A percentile compares a stretch with the other conserved stretches of the same genome.
Conservation (phyloP, 768 basidiomycete genomes). For the Lactifluus volemus region DNA sequence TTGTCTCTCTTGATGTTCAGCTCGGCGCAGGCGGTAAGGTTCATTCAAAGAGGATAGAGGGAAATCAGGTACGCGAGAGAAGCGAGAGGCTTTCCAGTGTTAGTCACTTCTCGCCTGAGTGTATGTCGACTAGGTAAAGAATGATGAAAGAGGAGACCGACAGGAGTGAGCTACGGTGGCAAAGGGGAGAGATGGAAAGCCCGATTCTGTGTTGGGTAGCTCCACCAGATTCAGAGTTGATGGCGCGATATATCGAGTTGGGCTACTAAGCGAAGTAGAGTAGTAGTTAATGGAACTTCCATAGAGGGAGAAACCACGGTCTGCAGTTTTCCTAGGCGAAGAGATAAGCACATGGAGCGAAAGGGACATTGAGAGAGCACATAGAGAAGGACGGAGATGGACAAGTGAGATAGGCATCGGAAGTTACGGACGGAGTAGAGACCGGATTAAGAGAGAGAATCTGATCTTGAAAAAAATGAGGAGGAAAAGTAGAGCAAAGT, state of each 20-base stretch:
- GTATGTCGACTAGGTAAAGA: neutral
- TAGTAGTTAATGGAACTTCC: neutral
- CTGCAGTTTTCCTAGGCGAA: neutral
- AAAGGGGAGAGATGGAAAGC: neutral
- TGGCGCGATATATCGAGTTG: neutral
- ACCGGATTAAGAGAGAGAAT: neutral
- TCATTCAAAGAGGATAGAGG: neutral
- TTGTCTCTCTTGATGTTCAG: neutral
- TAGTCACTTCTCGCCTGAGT: neutral
- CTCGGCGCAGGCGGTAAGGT: neutral
- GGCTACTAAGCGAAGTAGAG: neutral
- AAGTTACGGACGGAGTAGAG: too few relatives aligned
- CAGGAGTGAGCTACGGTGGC: neutral
- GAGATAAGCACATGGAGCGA: neutral
- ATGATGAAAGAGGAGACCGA: too few relatives aligned
- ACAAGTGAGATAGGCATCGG: neutral
- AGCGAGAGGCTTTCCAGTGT: neutral
- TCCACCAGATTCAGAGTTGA: neutral
- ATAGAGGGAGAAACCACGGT: neutral
- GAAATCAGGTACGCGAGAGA: conserved; percentile 2
- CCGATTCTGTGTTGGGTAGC: neutral
- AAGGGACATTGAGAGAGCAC: neutral
- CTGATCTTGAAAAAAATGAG: neutral
- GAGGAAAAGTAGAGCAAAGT: neutral
- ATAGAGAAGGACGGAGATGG: conserved; percentile 14